These are phyloP conservation scores for Lenzites betulinus DNA, from an alignment of 768 basidiomycete species.

Conservation along the genomic window DNA sequence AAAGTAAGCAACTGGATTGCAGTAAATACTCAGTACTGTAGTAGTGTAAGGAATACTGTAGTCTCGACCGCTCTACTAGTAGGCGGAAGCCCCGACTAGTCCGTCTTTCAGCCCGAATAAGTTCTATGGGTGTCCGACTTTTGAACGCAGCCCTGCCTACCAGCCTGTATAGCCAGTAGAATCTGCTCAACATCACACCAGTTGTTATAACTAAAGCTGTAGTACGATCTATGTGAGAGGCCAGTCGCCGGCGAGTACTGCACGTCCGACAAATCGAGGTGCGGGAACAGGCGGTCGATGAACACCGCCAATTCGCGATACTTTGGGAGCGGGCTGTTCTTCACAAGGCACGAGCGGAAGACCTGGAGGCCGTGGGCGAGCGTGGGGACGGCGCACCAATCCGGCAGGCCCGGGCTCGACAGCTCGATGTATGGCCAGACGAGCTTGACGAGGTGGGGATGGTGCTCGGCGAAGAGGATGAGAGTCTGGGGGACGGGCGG, in stretches of 20 bases:
- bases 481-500: background rate
- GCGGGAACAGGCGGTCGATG: background rate
- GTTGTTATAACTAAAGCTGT: background rate
- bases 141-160: background rate
- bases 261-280: background rate
- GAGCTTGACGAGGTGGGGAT: conserved; percentile 1
- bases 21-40: too few relatives aligned
- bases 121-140: background rate
- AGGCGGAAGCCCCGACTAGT: background rate
- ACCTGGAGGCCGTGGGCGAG: background rate
- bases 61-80: too few relatives aligned
- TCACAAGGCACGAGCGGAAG: background rate
- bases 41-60: too few relatives aligned
- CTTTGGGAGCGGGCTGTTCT: background rate
- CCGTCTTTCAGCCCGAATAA: background rate
- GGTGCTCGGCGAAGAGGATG: background rate
- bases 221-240: too few relatives aligned
- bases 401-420: too few relatives aligned
- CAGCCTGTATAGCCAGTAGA: background rate
- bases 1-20: too few relatives aligned
- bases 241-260: background rate
- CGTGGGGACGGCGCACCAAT: background rate
- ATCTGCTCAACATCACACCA: conserved; percentile 1
- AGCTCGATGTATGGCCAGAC: background rate
- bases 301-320: background rate